Evolutionary conservation across 176 grass and related monocot species (phyloP), one percentile per base, ranked within the genome.

Genomic region (Ampelocalamus luodianensis): DNA sequence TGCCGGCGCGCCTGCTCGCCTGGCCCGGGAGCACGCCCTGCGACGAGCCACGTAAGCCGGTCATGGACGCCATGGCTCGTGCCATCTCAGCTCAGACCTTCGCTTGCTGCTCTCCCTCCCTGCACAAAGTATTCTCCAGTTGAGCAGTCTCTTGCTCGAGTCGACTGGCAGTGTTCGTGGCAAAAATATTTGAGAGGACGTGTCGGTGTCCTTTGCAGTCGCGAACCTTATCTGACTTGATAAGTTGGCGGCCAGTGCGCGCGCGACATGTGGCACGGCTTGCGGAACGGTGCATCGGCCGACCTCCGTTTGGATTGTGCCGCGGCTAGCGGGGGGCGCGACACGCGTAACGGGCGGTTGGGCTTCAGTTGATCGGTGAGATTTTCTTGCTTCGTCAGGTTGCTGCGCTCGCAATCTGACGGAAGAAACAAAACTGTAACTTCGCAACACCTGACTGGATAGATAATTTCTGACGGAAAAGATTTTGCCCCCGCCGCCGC

Each of bases 51-150:
- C 81, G 62, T 76, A 97, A 74, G 60, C 96, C 96, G 62, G 96
- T 92, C 89, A 94, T 98, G 51, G 96, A 98, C 85, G 96, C 93
- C 93, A 98, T 95, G 53, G 96, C 90, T 27, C 94, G 96, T 71
- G 91, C 96, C 96, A 92, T 98, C 63, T 79, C 46, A 83, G 37
- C 54, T 42, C 51, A 55, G 51, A 55, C 17, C 51, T 8, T 27
- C 0, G 4, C 36, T 12, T 12, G 34, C 61, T 62, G 42, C 6
- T 23, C 53, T 82, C 53, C 76, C 14, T 71, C 32, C 40, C 8
- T 36, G 45, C 60, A 5, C 17, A 11, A n/a, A 40, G 13, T 16
- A 1, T n/a, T 2, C 6, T 17, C 32, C 45, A 62, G 46, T 71
- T 17, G 15, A 17, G 61, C 71, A 74, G 49, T 49, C 61, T 80